phyloP scores from a whole-genome alignment of 2,329 filamentous ascomycete genomes.

The Aspergillus oerlinghausenensis region DNA sequence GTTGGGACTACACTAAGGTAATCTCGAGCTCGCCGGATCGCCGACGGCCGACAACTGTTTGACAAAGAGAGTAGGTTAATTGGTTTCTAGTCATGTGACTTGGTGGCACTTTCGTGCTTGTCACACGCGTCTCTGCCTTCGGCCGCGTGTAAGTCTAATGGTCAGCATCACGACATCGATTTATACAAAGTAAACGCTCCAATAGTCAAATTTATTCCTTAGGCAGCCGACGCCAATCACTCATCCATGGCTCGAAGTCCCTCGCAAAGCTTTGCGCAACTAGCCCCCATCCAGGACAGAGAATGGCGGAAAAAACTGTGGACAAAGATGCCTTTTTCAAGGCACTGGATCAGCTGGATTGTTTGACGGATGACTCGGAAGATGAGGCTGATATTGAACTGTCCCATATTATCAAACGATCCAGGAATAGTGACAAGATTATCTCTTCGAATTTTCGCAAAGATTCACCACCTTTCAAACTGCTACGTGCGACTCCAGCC shows the following conservation, averaged over 20 bases:
- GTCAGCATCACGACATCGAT: not conserved
- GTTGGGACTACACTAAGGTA: not conserved
- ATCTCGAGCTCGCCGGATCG: not conserved
- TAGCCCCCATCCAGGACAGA: slow-evolving; percentile 7
- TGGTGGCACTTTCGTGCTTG: slow-evolving; percentile 30
- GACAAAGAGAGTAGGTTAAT: slow-evolving; percentile 15
- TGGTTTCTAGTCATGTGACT: slow-evolving; percentile 26
- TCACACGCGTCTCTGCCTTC: slow-evolving; percentile 16
- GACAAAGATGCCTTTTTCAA: slow-evolving; percentile 35
- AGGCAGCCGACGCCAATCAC: slow-evolving; percentile 10
- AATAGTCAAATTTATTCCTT: slow-evolving; percentile 2
- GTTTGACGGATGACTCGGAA: slow-evolving; percentile 21
- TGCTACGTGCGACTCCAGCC: slow-evolving; percentile 1
- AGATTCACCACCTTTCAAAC: not conserved
- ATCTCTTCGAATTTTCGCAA: not conserved
- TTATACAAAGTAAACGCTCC: not conserved
- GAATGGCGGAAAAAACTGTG: slow-evolving; percentile 15
- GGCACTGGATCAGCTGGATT: slow-evolving; percentile 31
- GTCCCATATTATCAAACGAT: slow-evolving; percentile 11
- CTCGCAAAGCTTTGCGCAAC: slow-evolving; percentile 9
- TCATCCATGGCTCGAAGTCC: slow-evolving; percentile 12
- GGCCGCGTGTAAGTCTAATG: not conserved
- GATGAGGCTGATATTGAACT: slow-evolving; percentile 21
- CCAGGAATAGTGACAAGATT: not conserved
- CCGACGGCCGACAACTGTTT: not conserved